These are phyloP conservation scores for Leccinum olivaceoglutinosum DNA, from an alignment of 1,284 basidiomycete genomes.

Conservation along the genomic window DNA sequence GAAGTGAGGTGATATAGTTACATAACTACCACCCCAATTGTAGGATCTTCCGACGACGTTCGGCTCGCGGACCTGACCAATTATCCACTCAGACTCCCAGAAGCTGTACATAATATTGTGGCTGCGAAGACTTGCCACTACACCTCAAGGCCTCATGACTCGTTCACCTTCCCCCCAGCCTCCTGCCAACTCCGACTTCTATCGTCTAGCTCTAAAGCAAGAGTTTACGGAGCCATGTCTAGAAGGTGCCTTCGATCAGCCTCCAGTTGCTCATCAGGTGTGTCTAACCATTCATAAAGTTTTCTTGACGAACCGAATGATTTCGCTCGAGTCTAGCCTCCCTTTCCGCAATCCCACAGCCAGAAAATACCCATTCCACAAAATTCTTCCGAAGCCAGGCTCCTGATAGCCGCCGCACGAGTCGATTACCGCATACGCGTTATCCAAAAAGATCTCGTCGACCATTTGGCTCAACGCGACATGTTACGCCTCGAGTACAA, in stretches of 20 bases:
- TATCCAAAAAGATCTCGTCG: not conserved
- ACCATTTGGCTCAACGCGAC: not conserved
- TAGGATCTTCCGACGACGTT: too few relatives aligned
- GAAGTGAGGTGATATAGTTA: too few relatives aligned
- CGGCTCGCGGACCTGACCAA: too few relatives aligned
- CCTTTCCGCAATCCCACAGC: not conserved
- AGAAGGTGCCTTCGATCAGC: not conserved
- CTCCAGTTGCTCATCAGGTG: not conserved
- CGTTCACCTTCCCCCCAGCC: not conserved
- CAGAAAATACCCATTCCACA: not conserved
- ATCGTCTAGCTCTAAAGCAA: not conserved
- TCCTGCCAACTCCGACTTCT: not conserved
- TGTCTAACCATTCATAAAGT: not conserved
- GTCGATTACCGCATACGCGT: not conserved
- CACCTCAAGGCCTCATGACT: too few relatives aligned
- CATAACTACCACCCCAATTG: too few relatives aligned
- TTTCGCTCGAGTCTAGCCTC: not conserved
- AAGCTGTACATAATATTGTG: too few relatives aligned
- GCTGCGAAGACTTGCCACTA: too few relatives aligned
- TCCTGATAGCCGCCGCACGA: not conserved
- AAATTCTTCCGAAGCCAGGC: not conserved
- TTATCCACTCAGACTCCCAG: too few relatives aligned
- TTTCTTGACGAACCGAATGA: not conserved
- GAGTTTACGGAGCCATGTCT: not conserved
- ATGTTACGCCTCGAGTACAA: not conserved